Conservation (phyloP, 371 early-diverging fungal genomes). For the Thermomucor indicae-seudaticae region DNA sequence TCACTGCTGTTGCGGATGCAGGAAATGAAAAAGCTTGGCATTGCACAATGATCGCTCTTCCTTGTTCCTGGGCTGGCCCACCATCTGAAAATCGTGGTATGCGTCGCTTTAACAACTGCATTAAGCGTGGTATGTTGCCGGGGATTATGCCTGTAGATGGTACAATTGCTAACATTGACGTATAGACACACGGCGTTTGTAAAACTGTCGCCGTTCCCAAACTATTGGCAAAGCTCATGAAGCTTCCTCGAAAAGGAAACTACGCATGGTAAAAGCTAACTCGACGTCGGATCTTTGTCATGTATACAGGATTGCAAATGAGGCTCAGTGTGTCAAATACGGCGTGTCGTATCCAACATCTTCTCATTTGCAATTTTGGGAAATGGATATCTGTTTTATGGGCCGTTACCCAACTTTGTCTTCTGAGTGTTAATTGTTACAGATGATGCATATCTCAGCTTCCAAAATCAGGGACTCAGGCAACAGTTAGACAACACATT, state of each 20-base stretch:
- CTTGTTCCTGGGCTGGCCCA: slow-evolving; percentile 92
- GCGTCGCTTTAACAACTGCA: slow-evolving; percentile 83
- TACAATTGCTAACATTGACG: background rate
- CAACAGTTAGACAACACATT: no score
- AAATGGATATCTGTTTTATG: no score
- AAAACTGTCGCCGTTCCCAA: slow-evolving; percentile 48
- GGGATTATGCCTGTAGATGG: no score
- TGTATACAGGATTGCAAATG: slow-evolving; percentile 71
- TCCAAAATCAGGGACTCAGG: no score
- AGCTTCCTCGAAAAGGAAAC: slow-evolving; percentile 49
- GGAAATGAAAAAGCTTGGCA: slow-evolving; percentile 65
- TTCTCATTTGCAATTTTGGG: no score
- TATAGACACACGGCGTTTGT: slow-evolving; percentile 27
- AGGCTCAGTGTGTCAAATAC: slow-evolving; percentile 81
- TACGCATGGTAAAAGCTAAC: slow-evolving; percentile 38
- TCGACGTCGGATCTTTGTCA: slow-evolving; percentile 77
- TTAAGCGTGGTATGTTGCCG: slow-evolving; percentile 55
- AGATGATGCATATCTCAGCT: no score
- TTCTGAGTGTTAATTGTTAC: no score
- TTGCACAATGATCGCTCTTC: slow-evolving; percentile 84
- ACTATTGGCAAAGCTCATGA: slow-evolving; percentile 60
- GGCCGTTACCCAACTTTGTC: no score
- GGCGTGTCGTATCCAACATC: no score
- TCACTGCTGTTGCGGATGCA: slow-evolving; percentile 81
- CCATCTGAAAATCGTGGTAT: slow-evolving; percentile 85